These are phyloP conservation scores for Auriscalpium vulgare DNA, from an alignment of 768 basidiomycete species.

Conservation along the genomic window DNA sequence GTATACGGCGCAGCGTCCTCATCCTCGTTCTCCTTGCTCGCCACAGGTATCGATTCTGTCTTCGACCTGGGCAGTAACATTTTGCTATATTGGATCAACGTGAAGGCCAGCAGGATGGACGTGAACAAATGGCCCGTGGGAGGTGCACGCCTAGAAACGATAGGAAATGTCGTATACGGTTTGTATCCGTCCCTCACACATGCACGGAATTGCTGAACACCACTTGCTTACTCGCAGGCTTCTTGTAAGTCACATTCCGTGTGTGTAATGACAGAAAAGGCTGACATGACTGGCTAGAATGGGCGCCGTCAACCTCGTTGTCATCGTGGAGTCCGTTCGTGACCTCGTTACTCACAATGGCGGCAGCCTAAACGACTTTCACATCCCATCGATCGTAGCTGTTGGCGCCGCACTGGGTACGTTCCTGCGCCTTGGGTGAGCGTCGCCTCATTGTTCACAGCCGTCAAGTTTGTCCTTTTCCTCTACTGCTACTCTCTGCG, in stretches of 20 bases:
- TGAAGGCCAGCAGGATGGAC: slow-evolving; percentile 64
- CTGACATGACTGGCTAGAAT: slow-evolving; percentile 43
- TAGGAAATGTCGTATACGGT: slow-evolving; percentile 86
- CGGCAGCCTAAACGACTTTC: slow-evolving; percentile 52
- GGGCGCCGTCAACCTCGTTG: slow-evolving; percentile 85
- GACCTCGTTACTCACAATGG: slow-evolving; percentile 53
- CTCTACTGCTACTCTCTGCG: slow-evolving; percentile 78
- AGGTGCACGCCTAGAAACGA: slow-evolving; percentile 83
- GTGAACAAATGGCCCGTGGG: slow-evolving; percentile 87
- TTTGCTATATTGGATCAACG: slow-evolving; percentile 73
- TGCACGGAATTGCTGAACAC: not conserved
- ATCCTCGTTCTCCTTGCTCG: slow-evolving; percentile 76
- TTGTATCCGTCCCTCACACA: slow-evolving; percentile 7
- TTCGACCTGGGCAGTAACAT: slow-evolving; percentile 82
- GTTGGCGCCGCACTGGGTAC: slow-evolving; percentile 78
- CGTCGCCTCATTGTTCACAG: slow-evolving; percentile 29
- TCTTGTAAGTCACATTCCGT: slow-evolving; percentile 28
- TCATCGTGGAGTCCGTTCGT: slow-evolving; percentile 81
- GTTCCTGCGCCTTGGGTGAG: slow-evolving; percentile 10
- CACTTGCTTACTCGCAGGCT: slow-evolving; percentile 29
- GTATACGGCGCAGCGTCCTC: slow-evolving; percentile 92
- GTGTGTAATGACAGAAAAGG: not conserved
- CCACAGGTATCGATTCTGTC: slow-evolving; percentile 83
- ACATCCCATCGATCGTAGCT: slow-evolving; percentile 76
- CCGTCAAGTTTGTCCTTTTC: slow-evolving; percentile 81